A percentile compares a stretch with the other conserved stretches of the same genome.
These are phyloP conservation scores for Bjerkandera adusta DNA, from an alignment of 1,284 basidiomycete species.

Conservation along the genomic window DNA sequence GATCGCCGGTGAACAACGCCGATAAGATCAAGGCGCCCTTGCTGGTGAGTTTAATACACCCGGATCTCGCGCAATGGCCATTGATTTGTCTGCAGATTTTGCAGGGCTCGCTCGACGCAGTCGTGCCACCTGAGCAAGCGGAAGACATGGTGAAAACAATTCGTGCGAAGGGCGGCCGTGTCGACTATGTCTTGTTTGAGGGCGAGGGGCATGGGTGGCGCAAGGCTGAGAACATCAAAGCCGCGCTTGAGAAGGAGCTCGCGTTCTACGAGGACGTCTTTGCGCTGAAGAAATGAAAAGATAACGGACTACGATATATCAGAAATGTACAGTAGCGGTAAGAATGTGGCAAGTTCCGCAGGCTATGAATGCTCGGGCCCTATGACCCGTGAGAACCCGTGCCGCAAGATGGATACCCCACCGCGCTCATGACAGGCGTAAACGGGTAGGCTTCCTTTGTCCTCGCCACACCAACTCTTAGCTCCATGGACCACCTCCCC, in stretches of 20 bases:
- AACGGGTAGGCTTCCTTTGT: too few species aligned
- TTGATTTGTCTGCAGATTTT: slow-evolving; percentile 35
- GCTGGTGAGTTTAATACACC: slow-evolving; percentile 35
- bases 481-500: too few species aligned
- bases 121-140: slow-evolving; percentile 48
- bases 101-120: slow-evolving; percentile 47
- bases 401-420: too few species aligned
- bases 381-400: too few species aligned
- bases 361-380: too few species aligned
- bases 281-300: slow-evolving; percentile 7
- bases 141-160: slow-evolving; percentile 44
- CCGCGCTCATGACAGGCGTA: too few species aligned
- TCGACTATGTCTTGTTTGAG: slow-evolving; percentile 45
- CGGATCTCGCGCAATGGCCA: not conserved
- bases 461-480: too few species aligned
- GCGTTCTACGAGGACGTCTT: slow-evolving; percentile 35
- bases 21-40: slow-evolving; percentile 45
- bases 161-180: slow-evolving; percentile 36
- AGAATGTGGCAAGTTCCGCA: too few species aligned
- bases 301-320: not conserved
- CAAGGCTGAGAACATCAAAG: slow-evolving; percentile 42
- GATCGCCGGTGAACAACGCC: slow-evolving; percentile 47
- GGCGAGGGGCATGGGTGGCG: slow-evolving; percentile 57
- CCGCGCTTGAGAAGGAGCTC: slow-evolving; percentile 41
- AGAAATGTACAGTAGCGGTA: too few species aligned